Conservation (phyloP, 1,284 basidiomycete genomes). For the Chalciporus sp. region DNA sequence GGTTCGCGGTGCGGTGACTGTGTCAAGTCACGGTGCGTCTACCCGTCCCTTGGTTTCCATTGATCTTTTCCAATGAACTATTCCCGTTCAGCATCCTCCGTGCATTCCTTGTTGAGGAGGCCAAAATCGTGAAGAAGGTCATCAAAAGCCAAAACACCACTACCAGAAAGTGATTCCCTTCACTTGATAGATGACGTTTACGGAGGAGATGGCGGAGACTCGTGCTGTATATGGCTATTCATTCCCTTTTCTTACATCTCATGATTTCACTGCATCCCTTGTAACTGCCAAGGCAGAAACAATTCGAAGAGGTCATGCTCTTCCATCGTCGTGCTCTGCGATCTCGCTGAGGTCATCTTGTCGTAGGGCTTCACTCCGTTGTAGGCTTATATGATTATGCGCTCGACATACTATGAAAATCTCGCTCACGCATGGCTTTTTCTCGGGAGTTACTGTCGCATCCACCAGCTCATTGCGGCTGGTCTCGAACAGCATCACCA, state of each 20-base stretch:
- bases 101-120: conserved; percentile 99
- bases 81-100: conserved; percentile 83
- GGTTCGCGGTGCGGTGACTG: conserved; percentile 94
- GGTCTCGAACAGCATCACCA: too few species aligned
- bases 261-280: conserved; percentile 23
- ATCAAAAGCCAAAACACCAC: conserved; percentile 74
- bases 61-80: neutral
- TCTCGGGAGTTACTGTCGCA: neutral
- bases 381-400: neutral
- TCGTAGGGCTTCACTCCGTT: neutral
- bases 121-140: conserved; percentile 99
- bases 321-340: neutral
- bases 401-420: neutral
- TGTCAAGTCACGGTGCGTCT: conserved; percentile 83
- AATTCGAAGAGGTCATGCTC: conserved; percentile 6
- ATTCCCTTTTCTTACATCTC: conserved; percentile 11
- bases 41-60: neutral
- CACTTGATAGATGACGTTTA: neutral
- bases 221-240: conserved; percentile 10
- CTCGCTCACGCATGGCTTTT: neutral
- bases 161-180: conserved; percentile 24
- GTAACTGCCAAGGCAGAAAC: conserved; percentile 18
- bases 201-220: neutral
- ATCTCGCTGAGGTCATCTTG: neutral
- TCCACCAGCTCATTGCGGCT: neutral